phyloP scores from a whole-genome alignment of 306 rosid genomes.

The Rosa rugosa region DNA sequence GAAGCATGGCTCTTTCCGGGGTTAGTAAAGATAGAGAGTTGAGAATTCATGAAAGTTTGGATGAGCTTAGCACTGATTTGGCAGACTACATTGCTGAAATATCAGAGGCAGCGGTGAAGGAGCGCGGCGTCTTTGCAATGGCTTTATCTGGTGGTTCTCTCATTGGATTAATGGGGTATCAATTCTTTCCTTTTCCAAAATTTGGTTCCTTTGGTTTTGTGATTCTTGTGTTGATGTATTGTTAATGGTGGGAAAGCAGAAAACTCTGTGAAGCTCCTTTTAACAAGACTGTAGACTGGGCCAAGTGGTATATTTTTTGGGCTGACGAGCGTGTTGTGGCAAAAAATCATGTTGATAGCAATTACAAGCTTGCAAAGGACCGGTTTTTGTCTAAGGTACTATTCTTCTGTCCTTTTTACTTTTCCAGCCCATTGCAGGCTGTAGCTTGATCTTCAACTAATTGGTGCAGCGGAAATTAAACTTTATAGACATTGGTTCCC shows the following conservation, averaged over 20 bases:
- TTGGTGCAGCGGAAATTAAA: neutral
- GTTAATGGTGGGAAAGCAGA: conserved; percentile 55
- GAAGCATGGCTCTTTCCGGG: conserved; percentile 66
- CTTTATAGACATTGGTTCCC: neutral
- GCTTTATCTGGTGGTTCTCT: conserved; percentile 99
- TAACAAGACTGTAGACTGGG: conserved; percentile 95
- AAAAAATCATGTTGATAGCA: conserved; percentile 86
- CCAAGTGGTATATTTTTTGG: conserved; percentile 96
- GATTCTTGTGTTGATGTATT: conserved; percentile 43
- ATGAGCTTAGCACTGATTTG: conserved; percentile 85
- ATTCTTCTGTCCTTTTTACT: conserved; percentile 12
- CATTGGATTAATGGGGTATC: conserved; percentile 94
- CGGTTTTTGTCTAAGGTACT: conserved; percentile 79
- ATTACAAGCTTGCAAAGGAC: conserved; percentile 91
- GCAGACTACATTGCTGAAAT: conserved; percentile 84
- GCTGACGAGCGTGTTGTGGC: conserved; percentile 97
- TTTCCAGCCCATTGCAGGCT: conserved; percentile 14
- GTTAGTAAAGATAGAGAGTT: conserved; percentile 50
- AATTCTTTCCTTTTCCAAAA: conserved; percentile 38
- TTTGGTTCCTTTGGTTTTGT: conserved; percentile 37
- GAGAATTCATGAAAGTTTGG: conserved; percentile 84
- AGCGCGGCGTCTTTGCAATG: conserved; percentile 77
- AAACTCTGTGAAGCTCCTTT: conserved; percentile 87
- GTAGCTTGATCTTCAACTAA: conserved; percentile 3
- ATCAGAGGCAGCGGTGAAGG: conserved; percentile 89